phyloP scores from a whole-genome alignment of 1,284 basidiomycete species.

The Leccinum pachyderme region DNA sequence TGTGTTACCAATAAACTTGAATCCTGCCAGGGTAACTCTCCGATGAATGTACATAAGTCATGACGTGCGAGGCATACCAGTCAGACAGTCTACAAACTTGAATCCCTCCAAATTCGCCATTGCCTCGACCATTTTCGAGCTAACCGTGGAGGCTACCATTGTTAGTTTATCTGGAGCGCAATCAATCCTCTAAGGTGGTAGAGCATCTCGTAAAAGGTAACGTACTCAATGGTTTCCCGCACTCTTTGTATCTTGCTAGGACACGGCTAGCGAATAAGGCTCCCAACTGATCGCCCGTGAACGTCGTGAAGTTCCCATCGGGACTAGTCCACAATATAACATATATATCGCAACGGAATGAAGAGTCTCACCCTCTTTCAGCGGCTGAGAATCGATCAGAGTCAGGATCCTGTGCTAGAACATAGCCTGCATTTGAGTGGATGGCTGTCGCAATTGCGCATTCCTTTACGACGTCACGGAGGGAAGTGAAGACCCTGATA shows the following conservation, averaged over 20 bases:
- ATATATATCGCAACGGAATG: neutral
- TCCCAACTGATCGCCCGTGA: slow-evolving; percentile 84
- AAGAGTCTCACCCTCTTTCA: slow-evolving; percentile 52
- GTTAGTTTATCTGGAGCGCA: slow-evolving; percentile 55
- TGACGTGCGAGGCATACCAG: slow-evolving; percentile 46
- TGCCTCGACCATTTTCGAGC: slow-evolving; percentile 80
- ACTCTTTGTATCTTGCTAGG: slow-evolving; percentile 57
- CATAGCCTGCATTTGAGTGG: slow-evolving; percentile 49
- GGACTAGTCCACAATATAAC: slow-evolving; percentile 34
- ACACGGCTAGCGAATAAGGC: slow-evolving; percentile 66
- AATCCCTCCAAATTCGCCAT: slow-evolving; percentile 78
- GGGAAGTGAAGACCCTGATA: neutral
- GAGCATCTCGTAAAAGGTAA: neutral
- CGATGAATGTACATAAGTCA: neutral
- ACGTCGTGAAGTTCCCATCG: slow-evolving; percentile 62
- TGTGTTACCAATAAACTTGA: slow-evolving; percentile 84
- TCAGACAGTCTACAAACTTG: slow-evolving; percentile 78
- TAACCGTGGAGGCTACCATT: slow-evolving; percentile 85
- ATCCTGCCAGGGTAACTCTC: slow-evolving; percentile 45
- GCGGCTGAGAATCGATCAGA: slow-evolving; percentile 83
- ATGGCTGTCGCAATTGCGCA: slow-evolving; percentile 65
- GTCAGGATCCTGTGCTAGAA: slow-evolving; percentile 86
- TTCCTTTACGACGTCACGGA: slow-evolving; percentile 45
- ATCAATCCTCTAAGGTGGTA: neutral
- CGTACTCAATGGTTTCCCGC: slow-evolving; percentile 55